These are phyloP conservation scores for Neurospora discreta DNA, from an alignment of 495 filamentous ascomycete species.

Conservation along the genomic window DNA sequence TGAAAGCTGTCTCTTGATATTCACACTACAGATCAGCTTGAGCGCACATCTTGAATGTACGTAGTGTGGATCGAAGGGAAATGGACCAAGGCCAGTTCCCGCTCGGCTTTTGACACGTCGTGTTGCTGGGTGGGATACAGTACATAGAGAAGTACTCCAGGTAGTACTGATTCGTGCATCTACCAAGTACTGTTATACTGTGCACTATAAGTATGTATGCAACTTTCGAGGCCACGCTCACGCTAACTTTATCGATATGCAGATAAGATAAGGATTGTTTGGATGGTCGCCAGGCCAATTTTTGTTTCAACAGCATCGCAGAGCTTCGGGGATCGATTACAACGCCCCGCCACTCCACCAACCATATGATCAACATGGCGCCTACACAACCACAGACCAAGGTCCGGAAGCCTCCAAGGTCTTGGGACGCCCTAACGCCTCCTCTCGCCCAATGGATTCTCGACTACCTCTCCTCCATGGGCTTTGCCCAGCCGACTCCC, in stretches of 20 bases:
- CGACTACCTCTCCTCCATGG: slow-evolving; percentile 72
- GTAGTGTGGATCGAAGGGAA: neutral
- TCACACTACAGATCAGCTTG: neutral
- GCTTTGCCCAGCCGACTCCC: slow-evolving; percentile 80
- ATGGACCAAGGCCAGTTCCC: neutral
- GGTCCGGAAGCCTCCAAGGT: slow-evolving; percentile 36
- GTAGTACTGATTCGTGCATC: neutral
- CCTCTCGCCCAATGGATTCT: slow-evolving; percentile 84
- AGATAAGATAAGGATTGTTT: slow-evolving; percentile 7
- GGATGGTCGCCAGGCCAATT: neutral
- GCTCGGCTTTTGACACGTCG: neutral
- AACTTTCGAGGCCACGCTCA: neutral
- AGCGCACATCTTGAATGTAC: neutral
- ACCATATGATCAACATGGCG: slow-evolving; percentile 18
- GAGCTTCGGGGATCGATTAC: neutral
- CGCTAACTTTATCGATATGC: slow-evolving; percentile 8
- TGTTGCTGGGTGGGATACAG: neutral
- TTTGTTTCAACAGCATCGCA: neutral
- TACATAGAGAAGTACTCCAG: no score
- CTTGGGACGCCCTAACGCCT: slow-evolving; percentile 61
- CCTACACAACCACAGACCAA: slow-evolving; percentile 21
- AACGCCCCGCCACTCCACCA: neutral
- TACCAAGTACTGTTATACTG: no score
- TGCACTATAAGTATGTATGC: neutral
- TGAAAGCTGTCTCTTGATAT: neutral